Percentiles rank a stretch among this genome's conserved stretches.
Evolutionary conservation across 345 rosid species (phyloP).

Genomic region (Linum trigynum): DNA sequence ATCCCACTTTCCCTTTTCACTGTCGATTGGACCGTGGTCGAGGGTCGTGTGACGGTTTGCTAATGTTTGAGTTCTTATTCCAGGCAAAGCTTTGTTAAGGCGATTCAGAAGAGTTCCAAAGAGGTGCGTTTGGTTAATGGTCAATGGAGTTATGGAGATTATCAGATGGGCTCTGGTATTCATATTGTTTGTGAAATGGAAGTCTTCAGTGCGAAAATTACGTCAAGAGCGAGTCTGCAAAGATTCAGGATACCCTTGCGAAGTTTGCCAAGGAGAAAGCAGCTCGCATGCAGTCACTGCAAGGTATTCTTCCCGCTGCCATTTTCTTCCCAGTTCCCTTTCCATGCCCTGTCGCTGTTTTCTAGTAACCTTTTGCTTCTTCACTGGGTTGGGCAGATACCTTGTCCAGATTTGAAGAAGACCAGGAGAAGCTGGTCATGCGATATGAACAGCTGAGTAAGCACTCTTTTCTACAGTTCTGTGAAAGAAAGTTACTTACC

Average conservation of each 20-base stretch:
- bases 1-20: background rate
- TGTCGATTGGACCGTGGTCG: background rate
- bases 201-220: constrained; percentile 49
- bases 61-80: constrained; percentile 1
- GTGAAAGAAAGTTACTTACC: no score
- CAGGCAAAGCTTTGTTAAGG: constrained; percentile 60
- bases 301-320: constrained; percentile 31
- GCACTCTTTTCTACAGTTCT: constrained; percentile 6
- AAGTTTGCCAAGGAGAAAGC: constrained; percentile 61
- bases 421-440: constrained; percentile 60
- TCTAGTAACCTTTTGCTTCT: background rate
- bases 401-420: constrained; percentile 62
- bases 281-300: constrained; percentile 41
- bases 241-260: constrained; percentile 52
- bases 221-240: constrained; percentile 54
- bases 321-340: no score
- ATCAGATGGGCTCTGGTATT: background rate
- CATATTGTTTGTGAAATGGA: constrained; percentile 4
- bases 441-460: constrained; percentile 74
- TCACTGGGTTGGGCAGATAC: constrained; percentile 35
- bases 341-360: background rate
- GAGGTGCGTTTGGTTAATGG: constrained; percentile 36
- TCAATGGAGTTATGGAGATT: background rate
- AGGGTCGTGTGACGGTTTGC: background rate
- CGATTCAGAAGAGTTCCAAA: constrained; percentile 65